Evolutionary conservation across 768 basidiomycete species (phyloP).

Genomic region (Sarcodon aspratus): DNA sequence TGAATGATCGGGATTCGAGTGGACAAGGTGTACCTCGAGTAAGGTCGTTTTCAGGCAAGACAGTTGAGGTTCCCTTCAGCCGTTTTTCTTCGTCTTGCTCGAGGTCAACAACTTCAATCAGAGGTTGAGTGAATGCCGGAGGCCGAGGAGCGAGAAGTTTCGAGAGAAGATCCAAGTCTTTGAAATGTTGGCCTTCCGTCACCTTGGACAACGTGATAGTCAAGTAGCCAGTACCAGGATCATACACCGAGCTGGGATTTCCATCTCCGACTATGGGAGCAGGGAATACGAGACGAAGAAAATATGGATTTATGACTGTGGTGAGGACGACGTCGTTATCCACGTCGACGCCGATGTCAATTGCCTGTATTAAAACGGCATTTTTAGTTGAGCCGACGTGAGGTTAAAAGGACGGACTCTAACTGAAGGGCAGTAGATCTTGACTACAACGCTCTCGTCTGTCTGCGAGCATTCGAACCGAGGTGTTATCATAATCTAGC

Average conservation of each 20-base stretch:
- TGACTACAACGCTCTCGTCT: slow-evolving; percentile 16
- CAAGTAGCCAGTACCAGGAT: slow-evolving; percentile 69
- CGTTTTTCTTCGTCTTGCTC: slow-evolving; percentile 4
- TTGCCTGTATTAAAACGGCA: slow-evolving; percentile 40
- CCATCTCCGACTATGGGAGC: slow-evolving; percentile 60
- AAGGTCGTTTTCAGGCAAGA: too few species aligned
- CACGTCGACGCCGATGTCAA: slow-evolving; percentile 71
- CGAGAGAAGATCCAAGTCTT: slow-evolving; percentile 69
- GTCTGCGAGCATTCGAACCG: slow-evolving; percentile 26
- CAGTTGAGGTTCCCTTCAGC: neutral
- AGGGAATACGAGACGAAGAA: slow-evolving; percentile 68
- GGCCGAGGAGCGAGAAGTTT: slow-evolving; percentile 64
- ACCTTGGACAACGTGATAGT: slow-evolving; percentile 66
- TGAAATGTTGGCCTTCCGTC: slow-evolving; percentile 51
- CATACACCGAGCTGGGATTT: slow-evolving; percentile 60
- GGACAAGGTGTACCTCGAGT: slow-evolving; percentile 1
- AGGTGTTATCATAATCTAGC: slow-evolving; percentile 24
- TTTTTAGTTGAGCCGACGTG: neutral
- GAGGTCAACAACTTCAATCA: slow-evolving; percentile 47
- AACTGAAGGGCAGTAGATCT: slow-evolving; percentile 23
- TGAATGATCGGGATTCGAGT: neutral
- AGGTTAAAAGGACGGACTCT: slow-evolving; percentile 15
- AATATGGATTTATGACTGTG: slow-evolving; percentile 77
- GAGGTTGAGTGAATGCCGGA: slow-evolving; percentile 18
- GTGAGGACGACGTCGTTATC: slow-evolving; percentile 53